Conservation (phyloP, 495 filamentous ascomycete species). For the Sordaria brevicollis region DNA sequence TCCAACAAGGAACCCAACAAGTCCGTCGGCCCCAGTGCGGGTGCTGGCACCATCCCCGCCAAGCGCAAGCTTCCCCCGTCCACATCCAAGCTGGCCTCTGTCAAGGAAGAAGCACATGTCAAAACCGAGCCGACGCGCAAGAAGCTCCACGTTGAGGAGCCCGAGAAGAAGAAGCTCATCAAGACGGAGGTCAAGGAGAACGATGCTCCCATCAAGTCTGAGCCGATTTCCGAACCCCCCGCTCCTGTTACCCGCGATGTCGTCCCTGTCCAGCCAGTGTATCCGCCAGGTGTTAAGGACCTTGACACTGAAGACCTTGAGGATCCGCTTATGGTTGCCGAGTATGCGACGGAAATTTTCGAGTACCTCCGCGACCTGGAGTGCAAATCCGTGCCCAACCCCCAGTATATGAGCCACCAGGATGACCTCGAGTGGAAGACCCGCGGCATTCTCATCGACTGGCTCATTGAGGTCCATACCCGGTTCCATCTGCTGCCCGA, state of each 20-base stretch:
- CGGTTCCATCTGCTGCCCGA: conserved; percentile 96
- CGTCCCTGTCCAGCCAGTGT: conserved; percentile 20
- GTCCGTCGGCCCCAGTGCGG: conserved; percentile 58
- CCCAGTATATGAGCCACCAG: conserved; percentile 88
- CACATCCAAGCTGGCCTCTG: conserved; percentile 32
- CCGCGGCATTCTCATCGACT: conserved; percentile 93
- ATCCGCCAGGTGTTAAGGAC: conserved; percentile 46
- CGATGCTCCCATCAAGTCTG: conserved; percentile 24
- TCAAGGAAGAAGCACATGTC: conserved; percentile 51
- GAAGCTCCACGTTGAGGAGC: conserved; percentile 31
- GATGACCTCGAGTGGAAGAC: conserved; percentile 96
- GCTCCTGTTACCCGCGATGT: neutral
- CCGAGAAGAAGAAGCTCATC: conserved; percentile 15
- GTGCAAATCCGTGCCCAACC: conserved; percentile 72
- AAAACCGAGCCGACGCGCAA: conserved; percentile 45
- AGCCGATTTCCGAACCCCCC: conserved; percentile 19
- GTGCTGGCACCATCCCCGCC: conserved; percentile 52
- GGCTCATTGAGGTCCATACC: conserved; percentile 96
- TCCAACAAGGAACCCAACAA: conserved; percentile 59
- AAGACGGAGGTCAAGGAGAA: conserved; percentile 32
- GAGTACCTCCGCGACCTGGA: conserved; percentile 90
- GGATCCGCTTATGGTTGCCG: conserved; percentile 93
- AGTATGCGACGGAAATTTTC: conserved; percentile 96
- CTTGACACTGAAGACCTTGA: conserved; percentile 81
- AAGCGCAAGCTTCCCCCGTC: conserved; percentile 48